A percentile compares a stretch with the other conserved stretches of the same genome.
Evolutionary conservation across 2,329 filamentous ascomycete genomes (phyloP).

Genomic region (Hypoxylon sp.): DNA sequence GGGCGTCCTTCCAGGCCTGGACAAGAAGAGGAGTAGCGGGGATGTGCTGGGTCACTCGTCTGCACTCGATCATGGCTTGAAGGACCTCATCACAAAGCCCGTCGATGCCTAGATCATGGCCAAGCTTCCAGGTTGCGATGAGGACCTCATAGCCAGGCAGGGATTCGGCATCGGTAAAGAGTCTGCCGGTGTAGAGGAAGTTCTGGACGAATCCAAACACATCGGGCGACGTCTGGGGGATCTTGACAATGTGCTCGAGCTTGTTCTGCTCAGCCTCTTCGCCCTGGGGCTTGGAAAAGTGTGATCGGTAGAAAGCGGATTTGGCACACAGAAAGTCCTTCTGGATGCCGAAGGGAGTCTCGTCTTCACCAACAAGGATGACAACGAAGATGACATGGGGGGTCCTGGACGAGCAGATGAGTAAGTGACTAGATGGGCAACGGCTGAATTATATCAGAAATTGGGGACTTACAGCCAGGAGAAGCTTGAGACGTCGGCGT

Average conservation of each 20-base stretch:
- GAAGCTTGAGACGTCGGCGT: constrained; percentile 6
- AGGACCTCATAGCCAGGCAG: constrained; percentile 62
- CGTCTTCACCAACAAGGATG: constrained; percentile 60
- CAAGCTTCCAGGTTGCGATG: constrained; percentile 65
- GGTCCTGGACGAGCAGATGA: constrained; percentile 50
- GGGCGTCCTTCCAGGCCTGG: constrained; percentile 68
- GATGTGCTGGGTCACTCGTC: constrained; percentile 61
- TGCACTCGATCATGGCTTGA: constrained; percentile 64
- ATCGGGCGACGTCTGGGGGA: constrained; percentile 57
- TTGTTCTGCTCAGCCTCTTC: constrained; percentile 44
- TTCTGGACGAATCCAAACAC: constrained; percentile 64
- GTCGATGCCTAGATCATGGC: constrained; percentile 58
- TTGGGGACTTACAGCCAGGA: constrained; percentile 29
- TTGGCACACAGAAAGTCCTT: constrained; percentile 65
- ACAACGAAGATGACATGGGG: constrained; percentile 65
- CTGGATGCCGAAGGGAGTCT: constrained; percentile 64
- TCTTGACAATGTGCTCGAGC: constrained; percentile 59
- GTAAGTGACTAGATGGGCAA: background rate
- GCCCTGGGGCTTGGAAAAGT: constrained; percentile 50
- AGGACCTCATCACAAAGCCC: constrained; percentile 65
- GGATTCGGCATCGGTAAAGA: constrained; percentile 53
- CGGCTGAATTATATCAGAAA: no score
- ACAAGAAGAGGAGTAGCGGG: constrained; percentile 66
- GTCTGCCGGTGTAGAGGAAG: constrained; percentile 60
- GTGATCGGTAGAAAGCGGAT: constrained; percentile 56